Base-by-base conservation (phyloP, 2,329 filamentous ascomycete genomes). In the Sarocladium brachiariae region DNA sequence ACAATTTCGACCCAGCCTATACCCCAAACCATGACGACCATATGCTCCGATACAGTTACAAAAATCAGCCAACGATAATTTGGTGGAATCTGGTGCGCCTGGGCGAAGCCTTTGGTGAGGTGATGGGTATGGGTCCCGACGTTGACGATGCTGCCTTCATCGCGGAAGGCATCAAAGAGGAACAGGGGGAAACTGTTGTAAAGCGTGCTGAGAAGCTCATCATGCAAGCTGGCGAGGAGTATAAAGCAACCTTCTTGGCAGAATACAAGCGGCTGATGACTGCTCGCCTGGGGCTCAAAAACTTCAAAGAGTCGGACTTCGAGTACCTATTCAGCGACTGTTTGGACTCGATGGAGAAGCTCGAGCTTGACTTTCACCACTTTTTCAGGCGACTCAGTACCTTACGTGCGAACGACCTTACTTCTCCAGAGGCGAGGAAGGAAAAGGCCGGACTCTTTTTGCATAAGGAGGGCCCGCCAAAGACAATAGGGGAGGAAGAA, bases 21-120 rank as follows among this genome's bases (percentile, higher is more conserved):
- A 99, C 93, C 0, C 93, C 93, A 1, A 99, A 99, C 63, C 93
- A 99, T 65, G 93, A 99, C 66, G 93, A 99, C 62, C 78, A 86
- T 62, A 78, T 86, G 70, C 73, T 95, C 25, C 81, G 93, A 43
- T 99, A 99, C 65, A 84, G 83, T 57, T 99, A 97, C 73, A 84
- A 85, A 57, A 96, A 96, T 64, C 93, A 99, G 63, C 91, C 93
- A 0, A 91, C 85, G 38, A 87, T 99, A 52, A 93, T 99, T 62
- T 99, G 93, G 93, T 99, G 93, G 93, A 97, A 97, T 61, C 76
- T 97, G 0, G 89, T 96, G 1, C 83, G 93, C 1, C 78, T 99
- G 0, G 93, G 90, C 52, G 93, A 99, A 69, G 81, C 87, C 0
- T 65, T 99, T 0, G 93, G 89, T 18, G 93, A 97, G 67, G 74